phyloP scores from a whole-genome alignment of 768 basidiomycete species.

The Multifurca ochricompacta region DNA sequence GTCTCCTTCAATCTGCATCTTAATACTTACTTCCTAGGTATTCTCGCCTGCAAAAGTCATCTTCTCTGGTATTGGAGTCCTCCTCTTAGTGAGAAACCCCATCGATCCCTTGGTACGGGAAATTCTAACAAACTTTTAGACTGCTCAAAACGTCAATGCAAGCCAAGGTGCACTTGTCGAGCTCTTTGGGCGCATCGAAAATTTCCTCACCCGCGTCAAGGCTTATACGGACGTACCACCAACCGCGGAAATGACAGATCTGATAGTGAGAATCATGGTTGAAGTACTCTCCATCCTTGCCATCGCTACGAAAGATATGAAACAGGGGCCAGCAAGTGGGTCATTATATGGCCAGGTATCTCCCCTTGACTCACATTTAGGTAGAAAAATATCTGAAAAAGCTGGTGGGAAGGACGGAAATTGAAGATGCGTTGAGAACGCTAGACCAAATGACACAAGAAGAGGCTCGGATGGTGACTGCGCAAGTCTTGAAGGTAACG shows the following conservation, averaged over 20 bases:
- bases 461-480: neutral
- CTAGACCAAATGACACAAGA: neutral
- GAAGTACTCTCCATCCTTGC: neutral
- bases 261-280: neutral
- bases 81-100: no score
- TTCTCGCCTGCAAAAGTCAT: no score
- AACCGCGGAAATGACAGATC: neutral
- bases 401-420: neutral
- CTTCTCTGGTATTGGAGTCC: no score
- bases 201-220: neutral
- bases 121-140: no score
- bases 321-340: neutral
- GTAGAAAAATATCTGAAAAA: neutral
- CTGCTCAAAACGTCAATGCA: neutral
- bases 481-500: neutral
- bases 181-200: neutral
- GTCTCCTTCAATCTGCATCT: no score
- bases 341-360: neutral
- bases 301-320: neutral
- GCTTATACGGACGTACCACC: neutral
- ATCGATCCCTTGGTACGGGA: no score
- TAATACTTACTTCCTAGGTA: no score
- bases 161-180: neutral
- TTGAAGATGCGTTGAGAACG: neutral
- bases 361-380: neutral